Base-by-base conservation (phyloP, 176 grass and related monocot species). In the Oryza nivara region DNA sequence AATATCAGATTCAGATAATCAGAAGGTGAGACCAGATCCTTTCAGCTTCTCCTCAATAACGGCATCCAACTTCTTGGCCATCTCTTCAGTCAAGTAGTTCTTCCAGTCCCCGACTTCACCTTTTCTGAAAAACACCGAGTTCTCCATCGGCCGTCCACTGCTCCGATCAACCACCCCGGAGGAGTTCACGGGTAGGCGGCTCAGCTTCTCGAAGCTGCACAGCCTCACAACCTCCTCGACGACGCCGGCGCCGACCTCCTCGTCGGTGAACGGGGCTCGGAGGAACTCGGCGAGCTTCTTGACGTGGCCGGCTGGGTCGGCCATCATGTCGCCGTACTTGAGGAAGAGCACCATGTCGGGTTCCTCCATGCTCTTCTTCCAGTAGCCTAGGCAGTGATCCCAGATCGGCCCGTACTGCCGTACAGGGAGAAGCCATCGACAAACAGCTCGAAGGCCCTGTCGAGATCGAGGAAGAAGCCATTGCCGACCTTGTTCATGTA, bases 1-100 rank as follows among this genome's bases (percentile, higher is more conserved):
- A 2, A 43, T 43, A 43, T 43, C 7, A 43, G 7, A 38, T 38
- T 38, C 36, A 38, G 40, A 41, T 41, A 49, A 6, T 80, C 46
- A 75, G 38, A 87, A 86, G 14, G 14, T 9, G 15, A 86, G 84
- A 9, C 76, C 76, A 9, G 30, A 86, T 73, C 76, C 76, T 80
- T 46, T 49, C 9, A 73, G 30, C 40, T 72, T 86, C 75, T 38
- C 36, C 36, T 79, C 75, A 5, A 66, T 34, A 11, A 80, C 11
- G 52, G 3, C 1, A 23, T 86, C 84, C 19, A 73, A 0, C 7
- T 7, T 87, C 2, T 19, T 13, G 0, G 28, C 76, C 84, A 86
- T 80, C 52, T 74, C 76, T 23, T 67, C 58, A 19, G 84, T 74
- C 76, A 80, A 14, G 58, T 80, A 6, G 1, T 63, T 43, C 44